Percentiles rank a stretch among this genome's conserved stretches.
Conservation (phyloP, 768 basidiomycete species). For the Agrocybe chaxingu region DNA sequence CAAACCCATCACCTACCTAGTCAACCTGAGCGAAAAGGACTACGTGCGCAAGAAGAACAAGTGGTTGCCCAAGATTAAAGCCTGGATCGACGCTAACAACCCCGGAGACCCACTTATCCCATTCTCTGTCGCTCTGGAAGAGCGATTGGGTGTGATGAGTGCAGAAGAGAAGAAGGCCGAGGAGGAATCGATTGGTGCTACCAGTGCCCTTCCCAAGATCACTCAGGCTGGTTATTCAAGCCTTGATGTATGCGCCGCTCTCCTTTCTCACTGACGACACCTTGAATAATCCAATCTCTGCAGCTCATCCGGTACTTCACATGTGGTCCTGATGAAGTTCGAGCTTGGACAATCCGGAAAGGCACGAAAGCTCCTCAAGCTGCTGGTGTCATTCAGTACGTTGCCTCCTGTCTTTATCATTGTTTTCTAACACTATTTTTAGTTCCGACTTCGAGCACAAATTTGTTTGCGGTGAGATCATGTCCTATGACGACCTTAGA, state of each 20-base stretch:
- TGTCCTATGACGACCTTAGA: slow-evolving; percentile 86
- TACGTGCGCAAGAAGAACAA: slow-evolving; percentile 98
- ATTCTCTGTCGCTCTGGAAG: slow-evolving; percentile 94
- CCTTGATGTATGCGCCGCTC: slow-evolving; percentile 57
- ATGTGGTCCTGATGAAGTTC: slow-evolving; percentile 93
- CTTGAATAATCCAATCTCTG: slow-evolving; percentile 1
- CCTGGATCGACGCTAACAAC: slow-evolving; percentile 96
- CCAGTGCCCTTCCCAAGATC: slow-evolving; percentile 84
- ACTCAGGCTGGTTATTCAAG: slow-evolving; percentile 90
- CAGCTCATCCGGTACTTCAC: slow-evolving; percentile 96
- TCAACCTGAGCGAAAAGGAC: slow-evolving; percentile 94
- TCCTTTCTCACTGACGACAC: not conserved
- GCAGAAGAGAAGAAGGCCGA: slow-evolving; percentile 76
- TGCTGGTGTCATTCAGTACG: slow-evolving; percentile 96
- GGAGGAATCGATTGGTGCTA: slow-evolving; percentile 71
- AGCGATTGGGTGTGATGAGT: slow-evolving; percentile 66
- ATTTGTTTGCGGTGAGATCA: slow-evolving; percentile 97
- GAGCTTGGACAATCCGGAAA: slow-evolving; percentile 95
- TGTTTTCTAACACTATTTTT: not conserved
- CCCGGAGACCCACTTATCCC: slow-evolving; percentile 95
- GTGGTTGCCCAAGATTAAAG: slow-evolving; percentile 98
- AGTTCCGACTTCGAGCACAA: slow-evolving; percentile 98
- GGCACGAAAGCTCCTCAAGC: slow-evolving; percentile 96
- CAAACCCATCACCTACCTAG: slow-evolving; percentile 96
- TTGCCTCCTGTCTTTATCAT: slow-evolving; percentile 6